A percentile compares a stretch with the other conserved stretches of the same genome.
These are phyloP conservation scores for Actinomucor elegans DNA, from an alignment of 371 early-diverging fungal species.

Conservation along the genomic window DNA sequence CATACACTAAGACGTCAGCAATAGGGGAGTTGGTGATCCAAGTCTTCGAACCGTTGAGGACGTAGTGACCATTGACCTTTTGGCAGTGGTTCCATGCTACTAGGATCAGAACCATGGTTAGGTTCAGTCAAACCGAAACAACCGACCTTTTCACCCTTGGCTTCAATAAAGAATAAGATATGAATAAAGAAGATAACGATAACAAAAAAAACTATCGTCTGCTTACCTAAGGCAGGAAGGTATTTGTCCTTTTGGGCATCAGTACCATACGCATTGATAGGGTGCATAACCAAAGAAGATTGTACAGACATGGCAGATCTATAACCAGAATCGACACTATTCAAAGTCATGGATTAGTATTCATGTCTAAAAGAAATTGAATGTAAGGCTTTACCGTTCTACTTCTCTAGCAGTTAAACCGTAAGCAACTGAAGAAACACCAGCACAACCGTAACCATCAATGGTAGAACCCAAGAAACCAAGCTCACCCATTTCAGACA, in stretches of 20 bases:
- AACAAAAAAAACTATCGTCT: neutral
- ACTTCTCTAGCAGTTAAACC: conserved; percentile 96
- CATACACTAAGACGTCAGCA: conserved; percentile 97
- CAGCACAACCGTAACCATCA: conserved; percentile 96
- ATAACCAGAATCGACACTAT: conserved; percentile 93
- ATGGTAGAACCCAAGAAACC: conserved; percentile 95
- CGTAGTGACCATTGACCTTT: conserved; percentile 76
- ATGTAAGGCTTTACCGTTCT: conserved; percentile 62
- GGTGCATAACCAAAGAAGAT: conserved; percentile 97
- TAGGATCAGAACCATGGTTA: conserved; percentile 97
- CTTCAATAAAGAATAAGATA: conserved; percentile 41
- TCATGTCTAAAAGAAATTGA: neutral
- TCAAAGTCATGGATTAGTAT: neutral
- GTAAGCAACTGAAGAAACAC: conserved; percentile 96
- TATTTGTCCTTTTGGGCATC: conserved; percentile 90
- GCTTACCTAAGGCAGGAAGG: conserved; percentile 82
- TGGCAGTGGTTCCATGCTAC: conserved; percentile 92
- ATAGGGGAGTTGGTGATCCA: conserved; percentile 99
- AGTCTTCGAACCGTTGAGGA: conserved; percentile 91
- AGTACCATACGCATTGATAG: conserved; percentile 94
- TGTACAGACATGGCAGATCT: conserved; percentile 98
- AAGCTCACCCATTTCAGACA: conserved; percentile 93
- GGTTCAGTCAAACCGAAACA: conserved; percentile 98
- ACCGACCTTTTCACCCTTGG: conserved; percentile 87
- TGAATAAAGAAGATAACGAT: too few species aligned